Evolutionary conservation across 495 filamentous ascomycete species (phyloP).

Genomic region (Hypoxylon trugodes): DNA sequence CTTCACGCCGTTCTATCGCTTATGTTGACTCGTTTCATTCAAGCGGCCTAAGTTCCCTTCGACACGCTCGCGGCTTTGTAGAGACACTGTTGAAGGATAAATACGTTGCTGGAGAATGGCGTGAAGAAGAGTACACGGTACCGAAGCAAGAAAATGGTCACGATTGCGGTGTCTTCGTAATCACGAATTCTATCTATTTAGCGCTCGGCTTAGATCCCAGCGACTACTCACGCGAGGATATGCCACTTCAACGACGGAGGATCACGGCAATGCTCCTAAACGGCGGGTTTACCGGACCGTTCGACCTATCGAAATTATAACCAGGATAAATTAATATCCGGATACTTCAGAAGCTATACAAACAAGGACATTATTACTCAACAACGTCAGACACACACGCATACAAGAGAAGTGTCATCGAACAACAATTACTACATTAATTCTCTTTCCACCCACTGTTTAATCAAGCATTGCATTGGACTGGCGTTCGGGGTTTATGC

Average conservation of each 20-base stretch:
- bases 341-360: background rate
- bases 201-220: constrained; percentile 69
- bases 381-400: background rate
- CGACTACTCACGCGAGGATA: constrained; percentile 64
- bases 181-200: constrained; percentile 77
- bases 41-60: constrained; percentile 33
- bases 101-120: constrained; percentile 72
- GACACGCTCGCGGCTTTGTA: constrained; percentile 59
- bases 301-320: constrained; percentile 48
- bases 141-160: constrained; percentile 72
- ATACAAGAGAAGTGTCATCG: background rate
- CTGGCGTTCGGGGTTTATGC: constrained; percentile 13
- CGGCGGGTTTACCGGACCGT: constrained; percentile 65
- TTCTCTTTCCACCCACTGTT: background rate
- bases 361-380: background rate
- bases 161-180: constrained; percentile 85
- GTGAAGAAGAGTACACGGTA: constrained; percentile 50
- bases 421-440: constrained; percentile 2
- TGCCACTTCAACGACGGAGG: constrained; percentile 64
- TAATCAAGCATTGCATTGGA: constrained; percentile 10
- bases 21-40: constrained; percentile 76
- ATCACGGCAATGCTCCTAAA: constrained; percentile 77
- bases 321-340: background rate
- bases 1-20: constrained; percentile 67
- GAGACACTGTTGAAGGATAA: constrained; percentile 61